A percentile compares a stretch with the other conserved stretches of the same genome.
phyloP scores from a whole-genome alignment of 768 basidiomycete genomes.

The Mycena galopus region DNA sequence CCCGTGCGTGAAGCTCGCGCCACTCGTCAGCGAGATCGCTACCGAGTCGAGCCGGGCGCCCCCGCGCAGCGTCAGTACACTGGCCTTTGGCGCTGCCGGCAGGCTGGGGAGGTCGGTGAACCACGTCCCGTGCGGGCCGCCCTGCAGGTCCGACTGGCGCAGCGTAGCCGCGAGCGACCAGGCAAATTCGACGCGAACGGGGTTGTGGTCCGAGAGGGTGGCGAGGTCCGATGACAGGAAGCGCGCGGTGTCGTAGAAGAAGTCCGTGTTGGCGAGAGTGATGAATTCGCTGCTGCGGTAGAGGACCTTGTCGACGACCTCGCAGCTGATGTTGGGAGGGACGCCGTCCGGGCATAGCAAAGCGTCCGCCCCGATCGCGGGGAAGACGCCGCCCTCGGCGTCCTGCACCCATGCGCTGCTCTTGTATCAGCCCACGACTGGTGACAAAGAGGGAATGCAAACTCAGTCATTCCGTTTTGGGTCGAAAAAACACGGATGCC shows the following conservation, averaged over 20 bases:
- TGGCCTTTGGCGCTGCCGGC: conserved; percentile 41
- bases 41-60: conserved; percentile 50
- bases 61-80: conserved; percentile 48
- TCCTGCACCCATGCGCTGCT: conserved; percentile 51
- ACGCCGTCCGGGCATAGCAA: conserved; percentile 50
- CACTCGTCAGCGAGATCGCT: conserved; percentile 41
- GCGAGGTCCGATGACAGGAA: conserved; percentile 47
- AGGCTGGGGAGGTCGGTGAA: conserved; percentile 49
- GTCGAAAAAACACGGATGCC: conserved; percentile 37
- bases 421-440: not conserved
- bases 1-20: conserved; percentile 44
- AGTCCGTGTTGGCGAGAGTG: conserved; percentile 42
- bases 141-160: conserved; percentile 48
- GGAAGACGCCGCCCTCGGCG: conserved; percentile 42
- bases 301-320: conserved; percentile 57
- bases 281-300: conserved; percentile 42
- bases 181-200: conserved; percentile 43
- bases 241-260: conserved; percentile 48
- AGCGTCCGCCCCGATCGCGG: conserved; percentile 42
- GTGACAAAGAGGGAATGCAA: not conserved
- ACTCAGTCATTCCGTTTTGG: conserved; percentile 29
- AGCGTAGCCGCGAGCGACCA: conserved; percentile 49
- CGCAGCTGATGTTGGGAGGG: conserved; percentile 48
- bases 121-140: conserved; percentile 49
- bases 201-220: conserved; percentile 54